These are phyloP conservation scores for Paramecium sexaurelia DNA, from an alignment of 73 alveolate species.

Conservation along the genomic window DNA sequence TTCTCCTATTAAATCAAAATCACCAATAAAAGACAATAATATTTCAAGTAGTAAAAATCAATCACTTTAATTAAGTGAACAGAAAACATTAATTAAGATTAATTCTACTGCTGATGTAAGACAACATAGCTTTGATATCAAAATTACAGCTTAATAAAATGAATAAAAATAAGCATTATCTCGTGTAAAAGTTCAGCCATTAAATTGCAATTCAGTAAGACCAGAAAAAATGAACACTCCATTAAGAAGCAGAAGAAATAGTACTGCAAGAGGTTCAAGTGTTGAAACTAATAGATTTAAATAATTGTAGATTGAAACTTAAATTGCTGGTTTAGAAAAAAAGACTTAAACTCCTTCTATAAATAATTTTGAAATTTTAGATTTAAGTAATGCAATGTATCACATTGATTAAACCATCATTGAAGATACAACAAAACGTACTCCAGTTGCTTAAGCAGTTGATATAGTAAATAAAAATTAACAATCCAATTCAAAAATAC, in stretches of 20 bases:
- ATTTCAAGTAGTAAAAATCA: not conserved
- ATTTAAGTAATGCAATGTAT: not conserved
- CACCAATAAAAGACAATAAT: not conserved
- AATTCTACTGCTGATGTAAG: not conserved
- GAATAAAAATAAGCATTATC: not conserved
- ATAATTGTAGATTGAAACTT: not conserved
- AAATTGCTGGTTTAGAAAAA: not conserved
- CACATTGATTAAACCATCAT: not conserved
- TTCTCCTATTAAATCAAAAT: not conserved
- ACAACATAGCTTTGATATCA: not conserved
- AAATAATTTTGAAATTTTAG: not conserved
- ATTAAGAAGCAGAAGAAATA: not conserved
- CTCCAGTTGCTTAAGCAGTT: not conserved
- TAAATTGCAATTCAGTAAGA: not conserved
- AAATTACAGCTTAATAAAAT: not conserved
- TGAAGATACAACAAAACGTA: not conserved
- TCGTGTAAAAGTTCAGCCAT: not conserved
- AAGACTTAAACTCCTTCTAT: not conserved
- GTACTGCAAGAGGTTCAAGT: not conserved
- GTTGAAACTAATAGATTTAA: not conserved
- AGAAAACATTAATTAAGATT: not conserved
- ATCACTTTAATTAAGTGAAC: not conserved
- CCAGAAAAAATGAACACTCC: not conserved
- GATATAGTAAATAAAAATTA: not conserved
- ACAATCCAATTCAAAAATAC: not conserved